Base-by-base conservation (phyloP, 2,329 filamentous ascomycete species). In the Hypoxylon sp. region DNA sequence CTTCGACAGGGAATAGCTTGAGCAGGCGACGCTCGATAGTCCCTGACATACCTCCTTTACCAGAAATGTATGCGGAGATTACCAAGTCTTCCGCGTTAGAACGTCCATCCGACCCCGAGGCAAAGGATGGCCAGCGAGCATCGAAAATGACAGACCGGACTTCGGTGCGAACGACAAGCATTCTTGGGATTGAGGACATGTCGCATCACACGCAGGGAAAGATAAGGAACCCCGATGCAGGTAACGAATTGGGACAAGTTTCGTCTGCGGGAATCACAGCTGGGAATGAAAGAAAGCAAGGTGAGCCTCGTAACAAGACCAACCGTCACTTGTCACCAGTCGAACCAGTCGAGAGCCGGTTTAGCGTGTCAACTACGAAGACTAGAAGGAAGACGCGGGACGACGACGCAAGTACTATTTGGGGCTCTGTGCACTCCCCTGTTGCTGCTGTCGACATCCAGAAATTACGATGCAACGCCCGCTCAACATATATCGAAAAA, bases 351-450 rank as follows among this genome's bases (percentile, higher is more conserved):
- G 56, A 70, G 11, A 74, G 75, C 46, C 73, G 71, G 21, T 75
- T 73, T 10, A 69, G 68, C 9, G 68, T 67, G 63, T 75, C 71
- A 24, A 76, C 76, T 15, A 71, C 73, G 26, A 72, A 67, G 20
- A 77, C 74, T 20, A 73, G 76, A 40, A 59, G 58, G 18, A 73
- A 63, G 26, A 73, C 68, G 21, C 71, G 70, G 10, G 74, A 75
- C 18, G 79, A 81, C 23, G 78, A 81, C 42, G 70, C 68, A 1
- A 77, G 72, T 4, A 78, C 77, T 13, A 75, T 78, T 55, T 82
- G 80, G 79, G 81, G 77, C 41, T 81, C 80, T 2, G 71, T 81
- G n/a, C 75, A 82, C 58, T 83, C 82, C 9, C 78, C 81, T 7
- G 74, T 77, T 26, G 70, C 74, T 38, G 73, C 79, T 13, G 69